Evolutionary conservation across 768 basidiomycete genomes (phyloP), one percentile per base, ranked within the genome.

Genomic region (Suillus placidus): DNA sequence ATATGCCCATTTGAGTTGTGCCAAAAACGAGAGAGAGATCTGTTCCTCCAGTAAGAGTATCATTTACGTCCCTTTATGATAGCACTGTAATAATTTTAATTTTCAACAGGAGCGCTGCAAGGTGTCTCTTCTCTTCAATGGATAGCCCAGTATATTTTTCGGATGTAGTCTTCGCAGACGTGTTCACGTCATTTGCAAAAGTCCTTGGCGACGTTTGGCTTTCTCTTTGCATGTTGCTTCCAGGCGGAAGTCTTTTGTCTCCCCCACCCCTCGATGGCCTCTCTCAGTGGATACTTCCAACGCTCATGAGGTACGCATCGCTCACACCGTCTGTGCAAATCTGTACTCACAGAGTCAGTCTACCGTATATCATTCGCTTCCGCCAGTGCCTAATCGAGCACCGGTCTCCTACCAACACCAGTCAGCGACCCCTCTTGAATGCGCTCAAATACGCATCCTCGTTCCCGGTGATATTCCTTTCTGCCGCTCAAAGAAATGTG

Each of bases 361-460:
- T 99, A 30, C 97, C 97, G 0, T 99, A 97, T 78, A 76, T 93
- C 51, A 81, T 96, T 66, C 95, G 97, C 20, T 85, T 99, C 67
- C 89, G 95, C n/a, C 97, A 99, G 78, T 99, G 97, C 73, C 65
- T 97, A 14, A 84, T 92, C 67, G 97, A 99, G 74, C 93, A 92
- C 76, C 84, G 74, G 67, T 83, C 83, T 66, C 86, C 82, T 38
- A 77, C 81, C 23, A 92, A 90, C 70, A 82, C 84, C 43, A 90
- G 85, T 67, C 83, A 83, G 30, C 88, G 92, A 42, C 91, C 94
- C 2, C 80, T 99, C 26, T 87, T 85, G 78, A 99, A 99, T 76
- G 97, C 96, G 0, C 74, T 96, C 66, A 99, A 99, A 83, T 99
- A 99, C 74, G 94, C 95, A 1, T 91, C 95, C 18, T 90, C 97